Percentiles rank a stretch among this genome's conserved stretches.
Evolutionary conservation across 1,139 yeast species (phyloP).

Genomic region (Kodamaea suecica): DNA sequence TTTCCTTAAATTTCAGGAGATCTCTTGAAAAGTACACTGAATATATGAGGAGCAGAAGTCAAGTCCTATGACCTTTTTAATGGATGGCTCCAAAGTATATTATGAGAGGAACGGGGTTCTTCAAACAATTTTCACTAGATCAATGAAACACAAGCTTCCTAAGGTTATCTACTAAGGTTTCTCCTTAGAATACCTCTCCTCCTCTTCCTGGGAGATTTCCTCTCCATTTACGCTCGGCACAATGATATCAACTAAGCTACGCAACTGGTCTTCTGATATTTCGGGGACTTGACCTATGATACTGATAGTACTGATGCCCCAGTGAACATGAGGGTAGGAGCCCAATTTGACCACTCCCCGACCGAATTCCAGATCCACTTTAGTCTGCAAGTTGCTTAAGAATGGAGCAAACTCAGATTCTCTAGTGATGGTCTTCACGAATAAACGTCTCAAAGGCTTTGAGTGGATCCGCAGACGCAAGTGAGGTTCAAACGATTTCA

Average conservation of each 20-base stretch:
- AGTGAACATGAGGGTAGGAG: constrained; percentile 74
- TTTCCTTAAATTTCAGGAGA: too few species aligned
- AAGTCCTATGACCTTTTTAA: too few species aligned
- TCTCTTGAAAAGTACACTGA: too few species aligned
- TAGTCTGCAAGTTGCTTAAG: constrained; percentile 50
- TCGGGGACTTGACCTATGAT: constrained; percentile 52
- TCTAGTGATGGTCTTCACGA: constrained; percentile 55
- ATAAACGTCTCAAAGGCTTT: constrained; percentile 43
- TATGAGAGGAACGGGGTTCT: too few species aligned
- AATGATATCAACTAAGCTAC: constrained; percentile 46
- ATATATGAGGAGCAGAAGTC: too few species aligned
- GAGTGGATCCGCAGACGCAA: constrained; percentile 27
- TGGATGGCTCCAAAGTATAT: too few species aligned
- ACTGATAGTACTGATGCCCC: constrained; percentile 66
- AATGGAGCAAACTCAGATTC: constrained; percentile 73
- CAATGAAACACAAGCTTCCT: too few species aligned
- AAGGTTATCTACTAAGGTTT: too few species aligned
- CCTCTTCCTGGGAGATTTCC: constrained; percentile 55
- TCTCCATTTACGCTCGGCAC: constrained; percentile 40
- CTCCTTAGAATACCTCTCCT: constrained; percentile 27
- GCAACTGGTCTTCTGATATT: constrained; percentile 25
- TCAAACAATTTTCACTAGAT: too few species aligned
- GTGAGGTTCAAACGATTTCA: constrained; percentile 30
- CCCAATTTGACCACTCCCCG: constrained; percentile 59
- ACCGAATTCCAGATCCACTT: constrained; percentile 37